Conservation (phyloP, 306 rosid species). For the Crotalaria pallida region DNA sequence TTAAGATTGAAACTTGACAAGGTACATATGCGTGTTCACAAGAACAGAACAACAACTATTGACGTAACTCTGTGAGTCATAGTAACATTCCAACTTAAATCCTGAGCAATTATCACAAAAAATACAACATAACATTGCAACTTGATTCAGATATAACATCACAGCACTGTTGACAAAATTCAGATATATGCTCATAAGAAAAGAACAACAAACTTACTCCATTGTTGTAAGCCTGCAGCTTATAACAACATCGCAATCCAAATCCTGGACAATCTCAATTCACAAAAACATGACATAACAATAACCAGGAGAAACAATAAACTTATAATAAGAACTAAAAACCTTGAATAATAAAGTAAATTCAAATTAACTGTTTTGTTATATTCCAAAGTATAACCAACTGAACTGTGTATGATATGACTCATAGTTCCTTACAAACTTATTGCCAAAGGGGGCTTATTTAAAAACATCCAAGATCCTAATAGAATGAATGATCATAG, state of each 20-base stretch:
- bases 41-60: background rate
- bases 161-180: too few species aligned
- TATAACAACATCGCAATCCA: background rate
- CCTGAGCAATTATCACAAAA: constrained; percentile 8
- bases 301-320: constrained; percentile 8
- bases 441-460: constrained; percentile 65
- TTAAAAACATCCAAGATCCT: constrained; percentile 52
- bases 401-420: constrained; percentile 43
- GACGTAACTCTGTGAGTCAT: background rate
- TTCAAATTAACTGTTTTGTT: constrained; percentile 32
- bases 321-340: constrained; percentile 1
- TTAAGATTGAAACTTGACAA: background rate
- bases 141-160: too few species aligned
- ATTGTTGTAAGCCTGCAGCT: background rate
- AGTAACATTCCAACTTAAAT: background rate
- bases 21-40: background rate
- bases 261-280: constrained; percentile 2
- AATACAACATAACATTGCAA: too few species aligned
- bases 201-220: background rate
- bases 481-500: constrained; percentile 28
- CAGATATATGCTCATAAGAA: background rate
- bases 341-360: constrained; percentile 14
- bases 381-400: constrained; percentile 55
- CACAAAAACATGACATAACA: constrained; percentile 7
- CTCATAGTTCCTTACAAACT: constrained; percentile 46